Evolutionary conservation across 2,329 filamentous ascomycete genomes (phyloP), one percentile per base, ranked within the genome.

Genomic region (Plectosphaerella plurivora): DNA sequence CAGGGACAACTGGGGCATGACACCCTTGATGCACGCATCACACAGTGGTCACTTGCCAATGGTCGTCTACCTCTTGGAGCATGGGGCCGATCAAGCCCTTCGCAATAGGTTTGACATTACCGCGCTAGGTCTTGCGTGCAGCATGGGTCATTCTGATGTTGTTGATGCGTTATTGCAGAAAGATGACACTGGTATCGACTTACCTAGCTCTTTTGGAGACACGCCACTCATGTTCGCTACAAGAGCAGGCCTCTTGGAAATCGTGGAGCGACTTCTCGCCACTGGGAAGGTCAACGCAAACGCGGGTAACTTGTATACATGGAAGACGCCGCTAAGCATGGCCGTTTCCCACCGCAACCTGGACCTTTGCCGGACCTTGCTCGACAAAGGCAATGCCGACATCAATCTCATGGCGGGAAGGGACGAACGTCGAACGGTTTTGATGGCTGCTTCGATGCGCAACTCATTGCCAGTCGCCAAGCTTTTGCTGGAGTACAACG

Each of bases 141-240:
- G 16, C 47, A 51, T 39, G 41, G 53, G 39, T 28, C 55, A 44
- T 20, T 20, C 37, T 18, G 37, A 15, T 22, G 39, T 56, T 3
- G 53, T 57, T 3, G 24, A 59, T 42, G 51, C 61, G 12, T 55
- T 63, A 16, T 50, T 62, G 16, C 47, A 18, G 5, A 47, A 7
- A 10, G 45, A 49, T 14, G 45, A 54, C 18, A 53, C 48, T 12
- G 53, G 55, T 33, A 22, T 56, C 7, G 51, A 63, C 41, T 47
- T 48, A 3, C 44, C 33, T 15, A 54, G 55, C 46, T 28, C 5
- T 20, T 6, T 22, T 18, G 47, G 47, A 7, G 35, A 12, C 7
- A 50, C 35, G 15, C 47, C 47, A 16, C 35, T 50, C 22, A 3
- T 11, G 5, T 37, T 5, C 16, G 47, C 47, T 5, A n/a, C 9